Conservation (phyloP, 2,329 filamentous ascomycete genomes). For the Scorias spongiosa region DNA sequence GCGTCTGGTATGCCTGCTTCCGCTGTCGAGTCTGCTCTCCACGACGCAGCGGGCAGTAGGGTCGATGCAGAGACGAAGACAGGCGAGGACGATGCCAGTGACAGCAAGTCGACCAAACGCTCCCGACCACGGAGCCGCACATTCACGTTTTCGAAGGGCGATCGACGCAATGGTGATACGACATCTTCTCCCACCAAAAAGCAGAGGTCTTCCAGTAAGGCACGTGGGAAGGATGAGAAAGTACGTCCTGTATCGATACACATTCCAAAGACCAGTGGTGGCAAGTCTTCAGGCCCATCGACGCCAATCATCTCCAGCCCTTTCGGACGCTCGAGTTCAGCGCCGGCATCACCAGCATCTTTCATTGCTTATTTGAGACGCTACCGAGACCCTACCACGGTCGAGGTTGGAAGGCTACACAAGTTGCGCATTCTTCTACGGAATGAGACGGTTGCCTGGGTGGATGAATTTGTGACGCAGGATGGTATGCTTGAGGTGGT, state of each 20-base stretch:
- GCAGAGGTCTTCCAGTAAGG: conserved; percentile 38
- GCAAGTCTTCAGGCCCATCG: conserved; percentile 1
- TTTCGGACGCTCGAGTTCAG: conserved; percentile 34
- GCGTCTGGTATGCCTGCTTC: conserved; percentile 39
- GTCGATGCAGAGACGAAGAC: conserved; percentile 3
- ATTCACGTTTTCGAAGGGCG: conserved; percentile 62
- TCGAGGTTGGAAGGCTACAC: conserved; percentile 90
- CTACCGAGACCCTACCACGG: conserved; percentile 61
- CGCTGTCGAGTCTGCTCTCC: conserved; percentile 24
- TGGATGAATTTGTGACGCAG: conserved; percentile 75
- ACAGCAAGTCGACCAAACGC: conserved; percentile 25
- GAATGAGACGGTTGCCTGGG: conserved; percentile 93
- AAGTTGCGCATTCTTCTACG: conserved; percentile 78
- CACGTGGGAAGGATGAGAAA: conserved; percentile 26
- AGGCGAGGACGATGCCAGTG: conserved; percentile 11
- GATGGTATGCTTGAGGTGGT: conserved; percentile 91
- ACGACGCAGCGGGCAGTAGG: conserved; percentile 1
- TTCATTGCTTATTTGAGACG: conserved; percentile 77
- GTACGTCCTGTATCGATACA: conserved; percentile 42
- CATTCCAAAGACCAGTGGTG: conserved; percentile 28
- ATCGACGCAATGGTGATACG: conserved; percentile 23
- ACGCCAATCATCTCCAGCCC: conserved; percentile 3
- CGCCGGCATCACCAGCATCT: conserved; percentile 60
- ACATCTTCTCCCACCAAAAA: conserved; percentile 53
- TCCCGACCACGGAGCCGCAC: conserved; percentile 52